Conservation (phyloP, 805 yeast genomes). For the Grigorovia yakushimaensis region DNA sequence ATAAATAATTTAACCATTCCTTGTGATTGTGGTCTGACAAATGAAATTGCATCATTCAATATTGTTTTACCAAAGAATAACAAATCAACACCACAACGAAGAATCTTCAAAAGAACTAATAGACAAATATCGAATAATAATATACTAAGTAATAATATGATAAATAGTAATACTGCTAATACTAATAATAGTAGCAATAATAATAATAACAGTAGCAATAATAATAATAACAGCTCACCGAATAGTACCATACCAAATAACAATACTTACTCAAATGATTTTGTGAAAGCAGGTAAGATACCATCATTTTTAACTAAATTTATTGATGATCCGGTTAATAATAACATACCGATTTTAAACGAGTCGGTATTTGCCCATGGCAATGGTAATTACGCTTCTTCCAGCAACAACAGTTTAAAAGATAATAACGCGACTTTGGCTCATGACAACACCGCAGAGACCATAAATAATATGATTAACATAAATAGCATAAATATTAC, state of each 20-base stretch:
- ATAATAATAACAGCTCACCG: not conserved
- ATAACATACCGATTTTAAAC: too few relatives aligned
- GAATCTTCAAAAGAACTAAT: not conserved
- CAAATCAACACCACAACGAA: not conserved
- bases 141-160: not conserved
- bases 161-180: not conserved
- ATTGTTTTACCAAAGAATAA: constrained; percentile 22
- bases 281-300: not conserved
- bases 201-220: not conserved
- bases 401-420: too few relatives aligned
- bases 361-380: too few relatives aligned
- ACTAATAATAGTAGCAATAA: not conserved
- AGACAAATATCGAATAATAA: not conserved
- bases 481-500: too few relatives aligned
- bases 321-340: constrained; percentile 1
- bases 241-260: too few relatives aligned
- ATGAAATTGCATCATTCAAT: constrained; percentile 28
- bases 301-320: not conserved
- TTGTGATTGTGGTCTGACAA: constrained; percentile 31
- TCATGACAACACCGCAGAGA: too few relatives aligned
- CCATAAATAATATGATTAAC: not conserved
- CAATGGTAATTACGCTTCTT: too few relatives aligned
- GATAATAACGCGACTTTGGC: too few relatives aligned
- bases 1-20: constrained; percentile 25
- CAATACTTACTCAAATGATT: too few relatives aligned